Conservation (phyloP, 441 rosid species). For the Adansonia grandidieri region DNA sequence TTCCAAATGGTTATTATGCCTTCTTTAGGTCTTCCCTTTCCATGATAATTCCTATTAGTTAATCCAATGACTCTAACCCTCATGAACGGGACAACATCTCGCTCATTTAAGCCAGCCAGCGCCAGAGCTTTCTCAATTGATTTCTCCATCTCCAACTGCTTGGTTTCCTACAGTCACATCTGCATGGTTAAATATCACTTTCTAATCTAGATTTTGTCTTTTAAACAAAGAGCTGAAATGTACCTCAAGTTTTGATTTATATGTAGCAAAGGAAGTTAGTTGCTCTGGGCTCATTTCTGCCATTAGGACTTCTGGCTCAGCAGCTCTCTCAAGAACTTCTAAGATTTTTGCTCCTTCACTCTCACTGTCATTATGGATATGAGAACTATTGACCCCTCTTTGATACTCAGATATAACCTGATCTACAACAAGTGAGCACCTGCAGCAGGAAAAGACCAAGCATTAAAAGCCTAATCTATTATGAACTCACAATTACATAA, state of each 20-base stretch:
- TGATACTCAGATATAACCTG: constrained; percentile 68
- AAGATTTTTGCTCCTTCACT: constrained; percentile 85
- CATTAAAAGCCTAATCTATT: neutral
- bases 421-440: constrained; percentile 72
- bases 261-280: constrained; percentile 64
- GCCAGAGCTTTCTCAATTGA: constrained; percentile 66
- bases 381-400: constrained; percentile 45
- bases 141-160: constrained; percentile 65
- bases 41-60: constrained; percentile 42
- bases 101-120: constrained; percentile 70
- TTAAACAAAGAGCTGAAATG: constrained; percentile 28
- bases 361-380: constrained; percentile 59
- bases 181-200: constrained; percentile 35
- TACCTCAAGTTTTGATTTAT: constrained; percentile 81
- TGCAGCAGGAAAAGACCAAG: constrained; percentile 39
- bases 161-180: constrained; percentile 56
- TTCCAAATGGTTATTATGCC: constrained; percentile 93
- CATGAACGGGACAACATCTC: constrained; percentile 87
- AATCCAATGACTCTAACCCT: constrained; percentile 88
- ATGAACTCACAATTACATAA: neutral
- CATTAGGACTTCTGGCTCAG: constrained; percentile 94
- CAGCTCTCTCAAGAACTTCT: constrained; percentile 74
- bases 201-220: constrained; percentile 19
- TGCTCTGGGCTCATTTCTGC: constrained; percentile 96
- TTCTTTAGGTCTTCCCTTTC: constrained; percentile 50